Percentiles rank a stretch among this genome's conserved stretches.
These are phyloP conservation scores for Laetiporus sulphureus DNA, from an alignment of 1,284 basidiomycete genomes.

Conservation along the genomic window DNA sequence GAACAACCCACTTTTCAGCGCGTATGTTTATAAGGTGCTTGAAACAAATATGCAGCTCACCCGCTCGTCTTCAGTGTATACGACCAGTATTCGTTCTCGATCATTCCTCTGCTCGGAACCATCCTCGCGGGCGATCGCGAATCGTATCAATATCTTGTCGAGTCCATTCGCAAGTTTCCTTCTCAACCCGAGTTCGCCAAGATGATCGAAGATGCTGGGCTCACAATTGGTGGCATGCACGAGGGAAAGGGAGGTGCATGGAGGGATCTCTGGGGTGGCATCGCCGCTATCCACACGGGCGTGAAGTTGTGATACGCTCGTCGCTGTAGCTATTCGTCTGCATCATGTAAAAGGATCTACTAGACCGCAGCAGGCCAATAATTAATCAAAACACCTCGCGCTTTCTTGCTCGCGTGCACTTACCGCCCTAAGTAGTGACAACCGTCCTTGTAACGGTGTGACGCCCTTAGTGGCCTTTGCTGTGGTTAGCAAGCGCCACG, in stretches of 20 bases:
- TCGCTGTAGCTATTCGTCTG: too few species aligned
- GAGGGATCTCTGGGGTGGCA: constrained; percentile 81
- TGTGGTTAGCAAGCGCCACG: too few species aligned
- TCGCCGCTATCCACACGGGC: constrained; percentile 80
- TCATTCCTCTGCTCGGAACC: constrained; percentile 92
- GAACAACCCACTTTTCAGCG: constrained; percentile 79
- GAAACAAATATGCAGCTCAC: too few species aligned
- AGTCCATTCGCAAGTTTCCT: constrained; percentile 95
- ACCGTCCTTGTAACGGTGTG: too few species aligned
- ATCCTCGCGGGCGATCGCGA: constrained; percentile 93
- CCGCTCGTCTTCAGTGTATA: constrained; percentile 79
- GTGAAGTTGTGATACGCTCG: constrained; percentile 69
- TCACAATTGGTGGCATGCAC: constrained; percentile 62
- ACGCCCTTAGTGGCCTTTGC: too few species aligned
- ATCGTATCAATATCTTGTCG: constrained; percentile 97
- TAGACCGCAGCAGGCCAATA: too few species aligned
- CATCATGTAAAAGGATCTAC: too few species aligned
- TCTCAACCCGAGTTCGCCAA: constrained; percentile 84
- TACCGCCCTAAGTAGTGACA: too few species aligned
- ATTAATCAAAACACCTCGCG: too few species aligned
- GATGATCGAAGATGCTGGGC: constrained; percentile 87
- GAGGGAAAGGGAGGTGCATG: constrained; percentile 85
- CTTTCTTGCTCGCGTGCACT: too few species aligned
- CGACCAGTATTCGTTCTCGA: constrained; percentile 93
- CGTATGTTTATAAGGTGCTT: constrained; percentile 67